Conservation (phyloP, 306 rosid genomes). For the Cucumis hystrix region DNA sequence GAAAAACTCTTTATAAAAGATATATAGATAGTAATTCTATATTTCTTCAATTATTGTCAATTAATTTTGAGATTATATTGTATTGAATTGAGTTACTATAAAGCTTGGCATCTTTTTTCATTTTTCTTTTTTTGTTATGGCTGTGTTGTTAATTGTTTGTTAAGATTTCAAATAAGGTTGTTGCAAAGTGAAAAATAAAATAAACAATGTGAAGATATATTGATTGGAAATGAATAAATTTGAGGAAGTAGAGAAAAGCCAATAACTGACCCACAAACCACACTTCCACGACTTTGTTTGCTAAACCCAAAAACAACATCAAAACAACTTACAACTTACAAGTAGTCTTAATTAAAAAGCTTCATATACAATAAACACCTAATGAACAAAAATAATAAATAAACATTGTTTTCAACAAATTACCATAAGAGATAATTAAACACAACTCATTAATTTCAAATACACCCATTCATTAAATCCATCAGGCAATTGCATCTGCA, state of each 20-base stretch:
- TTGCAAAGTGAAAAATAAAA: background rate
- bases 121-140: too few relatives aligned
- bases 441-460: background rate
- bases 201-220: background rate
- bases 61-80: too few relatives aligned
- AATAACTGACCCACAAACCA: background rate
- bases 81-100: too few relatives aligned
- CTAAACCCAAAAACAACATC: constrained; percentile 3
- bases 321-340: background rate
- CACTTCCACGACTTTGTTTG: background rate
- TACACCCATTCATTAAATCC: background rate
- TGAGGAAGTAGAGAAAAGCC: background rate
- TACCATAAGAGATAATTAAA: background rate
- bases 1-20: too few relatives aligned
- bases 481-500: background rate
- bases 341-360: background rate
- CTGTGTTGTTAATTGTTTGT: too few relatives aligned
- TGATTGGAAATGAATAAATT: background rate
- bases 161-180: too few relatives aligned
- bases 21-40: too few relatives aligned
- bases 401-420: background rate
- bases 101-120: too few relatives aligned
- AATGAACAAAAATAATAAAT: background rate
- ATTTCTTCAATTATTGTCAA: too few relatives aligned
- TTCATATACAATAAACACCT: background rate